These are phyloP conservation scores for Boletus rex-veris DNA, from an alignment of 768 basidiomycete genomes.

Conservation along the genomic window DNA sequence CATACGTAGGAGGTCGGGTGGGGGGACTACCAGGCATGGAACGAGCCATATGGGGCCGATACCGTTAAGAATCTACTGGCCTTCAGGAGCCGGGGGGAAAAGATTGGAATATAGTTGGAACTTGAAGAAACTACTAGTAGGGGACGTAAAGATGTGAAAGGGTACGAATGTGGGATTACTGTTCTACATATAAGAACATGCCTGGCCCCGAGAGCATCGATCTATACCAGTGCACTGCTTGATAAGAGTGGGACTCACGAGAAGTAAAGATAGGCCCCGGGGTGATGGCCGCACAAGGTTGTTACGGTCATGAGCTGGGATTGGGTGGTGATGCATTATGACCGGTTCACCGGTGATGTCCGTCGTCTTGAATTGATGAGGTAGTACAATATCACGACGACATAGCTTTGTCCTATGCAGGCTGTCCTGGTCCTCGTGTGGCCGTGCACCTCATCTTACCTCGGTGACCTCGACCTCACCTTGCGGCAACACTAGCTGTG, in stretches of 20 bases:
- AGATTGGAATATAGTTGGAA: no score
- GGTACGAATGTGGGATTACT: conserved; percentile 1
- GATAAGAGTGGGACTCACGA: neutral
- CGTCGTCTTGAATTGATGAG: neutral
- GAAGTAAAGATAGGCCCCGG: neutral
- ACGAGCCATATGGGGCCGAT: neutral
- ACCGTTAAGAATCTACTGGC: no score
- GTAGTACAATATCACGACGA: neutral
- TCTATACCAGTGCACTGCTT: conserved; percentile 7
- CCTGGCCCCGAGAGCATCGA: neutral
- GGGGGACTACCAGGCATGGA: neutral
- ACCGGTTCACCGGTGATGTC: neutral
- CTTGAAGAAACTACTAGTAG: no score
- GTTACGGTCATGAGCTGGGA: neutral
- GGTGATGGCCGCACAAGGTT: neutral
- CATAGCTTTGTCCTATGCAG: neutral
- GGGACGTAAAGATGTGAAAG: no score
- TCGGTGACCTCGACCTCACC: no score
- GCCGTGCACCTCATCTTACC: no score
- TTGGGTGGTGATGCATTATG: neutral
- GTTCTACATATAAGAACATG: conserved; percentile 8
- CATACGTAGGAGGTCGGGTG: conserved; percentile 6
- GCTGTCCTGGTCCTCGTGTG: no score
- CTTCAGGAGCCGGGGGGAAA: no score
- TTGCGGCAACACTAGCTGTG: no score